Conservation (phyloP, 768 basidiomycete genomes). For the Lentinula detonsa region DNA sequence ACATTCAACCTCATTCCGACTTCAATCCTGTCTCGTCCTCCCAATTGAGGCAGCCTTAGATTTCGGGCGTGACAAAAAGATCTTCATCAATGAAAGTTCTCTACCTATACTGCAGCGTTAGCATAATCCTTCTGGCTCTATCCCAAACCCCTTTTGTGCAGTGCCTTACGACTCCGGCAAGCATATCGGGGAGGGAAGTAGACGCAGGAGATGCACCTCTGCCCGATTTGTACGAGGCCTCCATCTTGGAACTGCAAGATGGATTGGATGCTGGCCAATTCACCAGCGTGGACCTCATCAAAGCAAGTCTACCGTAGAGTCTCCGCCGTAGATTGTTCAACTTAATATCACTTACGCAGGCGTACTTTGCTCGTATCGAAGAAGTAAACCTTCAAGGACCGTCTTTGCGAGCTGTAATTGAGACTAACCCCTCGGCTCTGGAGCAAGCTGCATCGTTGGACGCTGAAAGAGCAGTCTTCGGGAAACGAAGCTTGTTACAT, state of each 20-base stretch:
- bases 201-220: not conserved
- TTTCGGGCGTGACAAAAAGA: too few relatives aligned
- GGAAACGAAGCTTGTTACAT: constrained; percentile 25
- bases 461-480: constrained; percentile 19
- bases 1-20: too few relatives aligned
- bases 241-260: constrained; percentile 29
- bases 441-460: constrained; percentile 27
- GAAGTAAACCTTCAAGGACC: constrained; percentile 36
- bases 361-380: constrained; percentile 34
- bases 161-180: too few relatives aligned
- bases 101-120: too few relatives aligned
- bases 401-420: constrained; percentile 30
- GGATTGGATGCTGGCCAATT: constrained; percentile 29
- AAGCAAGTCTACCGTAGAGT: constrained; percentile 15
- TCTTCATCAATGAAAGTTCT: too few relatives aligned
- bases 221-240: constrained; percentile 37
- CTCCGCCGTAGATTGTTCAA: not conserved
- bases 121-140: too few relatives aligned
- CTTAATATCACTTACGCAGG: constrained; percentile 16
- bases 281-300: constrained; percentile 34
- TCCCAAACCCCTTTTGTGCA: too few relatives aligned
- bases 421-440: constrained; percentile 31
- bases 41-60: too few relatives aligned
- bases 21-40: too few relatives aligned
- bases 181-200: too few relatives aligned